Conservation (phyloP, 805 yeast species). For the Metschnikowia hibisci region DNA sequence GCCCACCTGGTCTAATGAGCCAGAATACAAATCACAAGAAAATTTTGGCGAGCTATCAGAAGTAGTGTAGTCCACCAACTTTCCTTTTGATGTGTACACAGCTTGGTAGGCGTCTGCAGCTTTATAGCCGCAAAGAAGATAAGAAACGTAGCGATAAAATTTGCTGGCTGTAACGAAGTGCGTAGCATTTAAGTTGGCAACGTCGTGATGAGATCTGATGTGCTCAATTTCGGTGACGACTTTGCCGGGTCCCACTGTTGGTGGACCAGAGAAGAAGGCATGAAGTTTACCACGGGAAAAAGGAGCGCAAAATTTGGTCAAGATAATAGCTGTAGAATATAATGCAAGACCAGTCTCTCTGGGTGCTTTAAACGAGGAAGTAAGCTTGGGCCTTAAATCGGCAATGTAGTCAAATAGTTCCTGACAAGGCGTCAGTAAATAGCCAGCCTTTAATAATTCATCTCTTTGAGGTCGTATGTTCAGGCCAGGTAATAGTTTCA, state of each 20-base stretch:
- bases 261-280: slow-evolving; percentile 37
- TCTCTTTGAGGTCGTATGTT: not conserved
- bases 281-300: slow-evolving; percentile 26
- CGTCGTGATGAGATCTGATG: slow-evolving; percentile 36
- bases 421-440: slow-evolving; percentile 6
- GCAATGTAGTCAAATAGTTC: slow-evolving; percentile 12
- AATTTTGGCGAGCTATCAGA: slow-evolving; percentile 21
- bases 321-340: slow-evolving; percentile 21
- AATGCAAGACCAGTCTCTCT: slow-evolving; percentile 37
- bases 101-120: slow-evolving; percentile 17
- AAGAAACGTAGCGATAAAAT: slow-evolving; percentile 27
- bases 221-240: slow-evolving; percentile 20
- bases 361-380: slow-evolving; percentile 27
- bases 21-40: slow-evolving; percentile 32
- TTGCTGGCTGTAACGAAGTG: slow-evolving; percentile 23
- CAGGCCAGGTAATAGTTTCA: slow-evolving; percentile 7
- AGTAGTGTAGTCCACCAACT: slow-evolving; percentile 22
- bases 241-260: slow-evolving; percentile 35
- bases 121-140: slow-evolving; percentile 28
- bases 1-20: slow-evolving; percentile 41
- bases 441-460: slow-evolving; percentile 2
- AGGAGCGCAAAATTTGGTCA: slow-evolving; percentile 19
- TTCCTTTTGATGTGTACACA: slow-evolving; percentile 16
- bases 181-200: slow-evolving; percentile 27
- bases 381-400: slow-evolving; percentile 21